Base-by-base conservation (phyloP, 2,329 filamentous ascomycete species). In the Phialophora chinensis region DNA sequence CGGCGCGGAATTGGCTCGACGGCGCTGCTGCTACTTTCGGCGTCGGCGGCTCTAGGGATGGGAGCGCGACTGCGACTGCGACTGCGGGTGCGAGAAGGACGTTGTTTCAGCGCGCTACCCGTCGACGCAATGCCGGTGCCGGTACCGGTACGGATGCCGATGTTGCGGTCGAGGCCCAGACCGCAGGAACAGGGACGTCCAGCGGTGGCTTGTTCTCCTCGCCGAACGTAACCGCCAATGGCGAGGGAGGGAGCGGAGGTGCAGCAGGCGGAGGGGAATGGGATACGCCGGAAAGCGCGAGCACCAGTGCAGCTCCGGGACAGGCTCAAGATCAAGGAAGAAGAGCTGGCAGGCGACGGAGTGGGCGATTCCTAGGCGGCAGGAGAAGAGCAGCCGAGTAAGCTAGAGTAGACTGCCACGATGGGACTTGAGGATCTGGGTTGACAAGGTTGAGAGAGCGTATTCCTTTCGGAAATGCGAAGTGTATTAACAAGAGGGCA, bases 141-240 rank as follows among this genome's bases (percentile, higher is more conserved):
- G 29, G 27, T 42, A 42, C 52, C 17, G 33, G 33, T 4, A 14
- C 29, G 20, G 17, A 7, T 44, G 38, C 38, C 38, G 38, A 44
- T n/a, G 17, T 44, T 44, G 17, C 17, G 2, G 17, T n/a, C 38
- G 38, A 44, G 1, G 14, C 14, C 17, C 38, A 44, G 38, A n/a
- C 38, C 2, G 17, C 14, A 4, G 38, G 38, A 8, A 17, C 14
- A 7, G 38, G 4, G 17, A 44, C 38, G 17, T 66, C 64, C 23
- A 69, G 68, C 35, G 68, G 68, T n/a, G 62, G 66, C 0, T 44
- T 70, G 14, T 68, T 70, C 53, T 65, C 66, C 1, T 63, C 63
- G 8, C 63, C 66, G 2, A 50, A 52, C 23, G 38, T 44, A 3
- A 17, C 14, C 27, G 17, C 17, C 29, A 23, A n/a, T n/a, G 38